These are phyloP conservation scores for Backusella macrospora DNA, from an alignment of 192 early-diverging fungal genomes.

Conservation along the genomic window DNA sequence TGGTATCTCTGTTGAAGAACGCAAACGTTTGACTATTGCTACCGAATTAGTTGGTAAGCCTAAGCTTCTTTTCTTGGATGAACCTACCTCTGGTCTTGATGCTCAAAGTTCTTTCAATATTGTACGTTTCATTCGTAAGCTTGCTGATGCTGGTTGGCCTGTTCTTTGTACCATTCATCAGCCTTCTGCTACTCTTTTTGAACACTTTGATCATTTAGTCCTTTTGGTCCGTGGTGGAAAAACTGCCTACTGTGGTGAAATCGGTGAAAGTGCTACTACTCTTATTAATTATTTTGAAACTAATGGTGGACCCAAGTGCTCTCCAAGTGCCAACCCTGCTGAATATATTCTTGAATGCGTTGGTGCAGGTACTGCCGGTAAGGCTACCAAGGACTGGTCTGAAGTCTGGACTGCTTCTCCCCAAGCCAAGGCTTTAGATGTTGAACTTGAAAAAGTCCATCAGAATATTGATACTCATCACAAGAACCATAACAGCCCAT, in stretches of 20 bases:
- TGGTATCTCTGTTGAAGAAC: conserved; percentile 84
- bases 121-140: conserved; percentile 69
- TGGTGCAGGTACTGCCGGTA: conserved; percentile 64
- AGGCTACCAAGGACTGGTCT: conserved; percentile 65
- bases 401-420: conserved; percentile 68
- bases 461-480: conserved; percentile 33
- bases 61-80: conserved; percentile 76
- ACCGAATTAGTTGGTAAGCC: conserved; percentile 82
- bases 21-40: conserved; percentile 81
- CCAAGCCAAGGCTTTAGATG: conserved; percentile 43
- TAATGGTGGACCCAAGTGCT: conserved; percentile 70
- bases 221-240: conserved; percentile 79
- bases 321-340: conserved; percentile 72
- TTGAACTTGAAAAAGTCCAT: conserved; percentile 58
- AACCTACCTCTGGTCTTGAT: conserved; percentile 76
- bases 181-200: conserved; percentile 80
- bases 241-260: conserved; percentile 81
- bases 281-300: conserved; percentile 75
- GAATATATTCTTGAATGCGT: conserved; percentile 87
- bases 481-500: conserved; percentile 41
- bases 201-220: conserved; percentile 82
- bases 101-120: conserved; percentile 80
- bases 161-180: conserved; percentile 87
- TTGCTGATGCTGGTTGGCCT: conserved; percentile 68
- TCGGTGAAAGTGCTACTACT: conserved; percentile 64